Evolutionary conservation across 2,329 filamentous ascomycete genomes (phyloP).

Genomic region (Pseudocercospora musae): DNA sequence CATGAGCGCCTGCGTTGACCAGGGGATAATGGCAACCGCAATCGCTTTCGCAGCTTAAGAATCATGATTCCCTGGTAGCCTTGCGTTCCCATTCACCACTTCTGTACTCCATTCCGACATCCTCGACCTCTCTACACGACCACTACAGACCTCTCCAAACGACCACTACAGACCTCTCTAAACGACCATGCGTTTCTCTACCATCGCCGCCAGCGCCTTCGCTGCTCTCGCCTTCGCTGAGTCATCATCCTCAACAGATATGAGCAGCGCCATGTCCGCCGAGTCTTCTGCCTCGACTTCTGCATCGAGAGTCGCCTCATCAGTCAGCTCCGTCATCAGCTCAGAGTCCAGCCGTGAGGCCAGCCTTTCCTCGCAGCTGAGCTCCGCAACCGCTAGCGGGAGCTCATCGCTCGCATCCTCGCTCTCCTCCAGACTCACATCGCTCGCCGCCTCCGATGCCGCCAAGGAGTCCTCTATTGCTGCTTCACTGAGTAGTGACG

Average conservation of each 20-base stretch:
- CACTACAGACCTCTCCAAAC: neutral
- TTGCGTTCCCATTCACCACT: neutral
- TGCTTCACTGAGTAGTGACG: neutral
- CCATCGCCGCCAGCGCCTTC: neutral
- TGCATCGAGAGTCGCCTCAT: neutral
- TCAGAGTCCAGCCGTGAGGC: neutral
- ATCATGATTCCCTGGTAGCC: neutral
- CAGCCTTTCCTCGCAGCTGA: neutral
- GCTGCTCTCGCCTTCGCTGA: neutral
- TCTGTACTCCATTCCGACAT: neutral
- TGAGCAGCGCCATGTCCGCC: neutral
- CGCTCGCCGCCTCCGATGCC: neutral
- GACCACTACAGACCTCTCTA: neutral
- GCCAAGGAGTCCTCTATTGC: neutral
- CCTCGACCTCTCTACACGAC: neutral
- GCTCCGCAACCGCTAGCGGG: neutral
- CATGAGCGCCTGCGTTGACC: neutral
- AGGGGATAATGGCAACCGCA: too few species aligned
- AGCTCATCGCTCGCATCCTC: neutral
- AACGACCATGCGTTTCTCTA: neutral
- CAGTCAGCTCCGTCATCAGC: neutral
- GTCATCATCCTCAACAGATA: neutral
- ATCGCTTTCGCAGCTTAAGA: neutral
- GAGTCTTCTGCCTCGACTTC: neutral
- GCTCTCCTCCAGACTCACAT: neutral